Conservation (phyloP, 768 basidiomycete species). For the Pulveroboletus sp. region DNA sequence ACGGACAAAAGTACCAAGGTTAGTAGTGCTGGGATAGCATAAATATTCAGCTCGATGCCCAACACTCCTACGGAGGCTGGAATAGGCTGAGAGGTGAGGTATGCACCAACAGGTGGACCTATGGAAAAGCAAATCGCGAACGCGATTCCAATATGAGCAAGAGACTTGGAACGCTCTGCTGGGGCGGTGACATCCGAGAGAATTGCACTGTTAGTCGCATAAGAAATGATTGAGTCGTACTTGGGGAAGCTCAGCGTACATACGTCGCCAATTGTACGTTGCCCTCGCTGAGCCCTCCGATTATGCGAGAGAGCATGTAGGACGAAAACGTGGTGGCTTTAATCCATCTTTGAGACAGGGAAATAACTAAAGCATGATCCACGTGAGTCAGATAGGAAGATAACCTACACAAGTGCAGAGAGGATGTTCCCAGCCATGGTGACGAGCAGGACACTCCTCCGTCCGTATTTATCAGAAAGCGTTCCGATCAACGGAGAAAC, state of each 20-base stretch:
- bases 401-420: constrained; percentile 75
- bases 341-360: constrained; percentile 62
- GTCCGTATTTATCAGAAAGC: constrained; percentile 86
- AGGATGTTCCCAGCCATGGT: constrained; percentile 93
- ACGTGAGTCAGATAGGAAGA: not conserved
- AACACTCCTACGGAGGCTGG: constrained; percentile 52
- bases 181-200: constrained; percentile 86
- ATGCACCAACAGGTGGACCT: constrained; percentile 92
- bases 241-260: constrained; percentile 26
- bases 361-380: not conserved
- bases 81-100: constrained; percentile 85
- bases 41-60: constrained; percentile 75
- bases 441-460: constrained; percentile 73
- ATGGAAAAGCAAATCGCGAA: constrained; percentile 94
- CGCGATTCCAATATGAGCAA: constrained; percentile 92
- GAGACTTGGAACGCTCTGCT: constrained; percentile 73
- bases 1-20: constrained; percentile 70
- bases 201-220: constrained; percentile 61
- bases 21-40: constrained; percentile 83
- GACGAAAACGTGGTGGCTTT: constrained; percentile 86
- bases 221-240: not conserved
- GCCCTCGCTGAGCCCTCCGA: constrained; percentile 93
- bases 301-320: constrained; percentile 83
- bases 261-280: constrained; percentile 96
- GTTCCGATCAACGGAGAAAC: constrained; percentile 79